Conservation (phyloP, 495 filamentous ascomycete species). For the Penicillium alfredii region DNA sequence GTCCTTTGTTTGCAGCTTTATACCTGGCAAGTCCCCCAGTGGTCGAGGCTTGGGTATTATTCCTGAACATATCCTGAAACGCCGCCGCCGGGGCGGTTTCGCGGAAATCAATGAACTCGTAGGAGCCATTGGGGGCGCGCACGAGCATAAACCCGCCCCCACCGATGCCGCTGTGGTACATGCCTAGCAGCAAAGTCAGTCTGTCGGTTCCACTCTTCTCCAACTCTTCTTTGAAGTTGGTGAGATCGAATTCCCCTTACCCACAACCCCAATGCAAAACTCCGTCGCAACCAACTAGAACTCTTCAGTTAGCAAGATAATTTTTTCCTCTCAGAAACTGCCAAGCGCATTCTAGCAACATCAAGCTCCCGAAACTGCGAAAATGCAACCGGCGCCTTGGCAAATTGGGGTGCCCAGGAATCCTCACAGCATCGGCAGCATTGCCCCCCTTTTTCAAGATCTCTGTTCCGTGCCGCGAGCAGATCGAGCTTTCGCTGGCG, state of each 20-base stretch:
- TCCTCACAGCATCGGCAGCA: slow-evolving; percentile 62
- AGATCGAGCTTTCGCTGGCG: slow-evolving; percentile 70
- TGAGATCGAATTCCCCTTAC: no score
- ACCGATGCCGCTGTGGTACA: slow-evolving; percentile 85
- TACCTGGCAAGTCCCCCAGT: slow-evolving; percentile 63
- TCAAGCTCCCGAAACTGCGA: no score
- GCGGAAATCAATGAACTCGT: slow-evolving; percentile 78
- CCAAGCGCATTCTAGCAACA: no score
- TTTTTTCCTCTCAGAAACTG: no score
- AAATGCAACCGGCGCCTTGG: no score
- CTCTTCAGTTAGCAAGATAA: not conserved
- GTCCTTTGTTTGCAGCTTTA: no score
- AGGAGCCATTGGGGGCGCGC: slow-evolving; percentile 54
- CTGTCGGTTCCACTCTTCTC: no score
- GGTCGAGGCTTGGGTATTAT: slow-evolving; percentile 42
- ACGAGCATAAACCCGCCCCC: slow-evolving; percentile 88
- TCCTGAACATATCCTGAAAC: slow-evolving; percentile 71
- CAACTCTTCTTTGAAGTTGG: no score
- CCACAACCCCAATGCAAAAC: slow-evolving; percentile 69
- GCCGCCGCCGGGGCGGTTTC: slow-evolving; percentile 78
- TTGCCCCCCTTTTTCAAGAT: slow-evolving; percentile 65
- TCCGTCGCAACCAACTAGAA: slow-evolving; percentile 60
- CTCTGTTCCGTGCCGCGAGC: slow-evolving; percentile 69
- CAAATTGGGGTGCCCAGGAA: not conserved
- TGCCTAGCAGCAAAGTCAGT: no score